Percentiles rank a stretch among this genome's conserved stretches.
phyloP scores from a whole-genome alignment of 768 basidiomycete species.

The Macrocybe gigantea region DNA sequence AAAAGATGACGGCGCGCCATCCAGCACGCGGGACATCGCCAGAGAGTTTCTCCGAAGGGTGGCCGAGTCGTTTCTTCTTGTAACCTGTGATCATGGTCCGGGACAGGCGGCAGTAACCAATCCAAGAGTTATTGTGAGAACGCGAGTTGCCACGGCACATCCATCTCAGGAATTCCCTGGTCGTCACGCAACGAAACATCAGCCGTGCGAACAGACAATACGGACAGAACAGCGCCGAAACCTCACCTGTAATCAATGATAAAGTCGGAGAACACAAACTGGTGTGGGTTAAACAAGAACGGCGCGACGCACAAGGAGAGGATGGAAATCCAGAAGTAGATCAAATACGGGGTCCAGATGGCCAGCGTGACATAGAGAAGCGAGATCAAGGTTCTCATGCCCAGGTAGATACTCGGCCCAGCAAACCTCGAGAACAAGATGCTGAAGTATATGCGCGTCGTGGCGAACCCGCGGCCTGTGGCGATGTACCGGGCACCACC shows the following conservation, averaged over 20 bases:
- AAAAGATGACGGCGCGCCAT: conserved; percentile 86
- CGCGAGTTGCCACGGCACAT: conserved; percentile 98
- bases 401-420: conserved; percentile 96
- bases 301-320: conserved; percentile 89
- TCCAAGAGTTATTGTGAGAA: conserved; percentile 98
- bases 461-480: conserved; percentile 98
- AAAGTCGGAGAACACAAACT: conserved; percentile 96
- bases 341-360: conserved; percentile 86
- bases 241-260: conserved; percentile 88
- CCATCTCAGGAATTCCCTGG: conserved; percentile 95
- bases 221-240: neutral
- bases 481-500: conserved; percentile 99
- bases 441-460: conserved; percentile 89
- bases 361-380: conserved; percentile 91
- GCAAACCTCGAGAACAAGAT: conserved; percentile 98
- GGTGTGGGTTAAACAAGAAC: conserved; percentile 99
- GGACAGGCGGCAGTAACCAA: conserved; percentile 97
- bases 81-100: conserved; percentile 99
- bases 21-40: conserved; percentile 91
- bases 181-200: conserved; percentile 10
- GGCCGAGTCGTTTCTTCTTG: conserved; percentile 96
- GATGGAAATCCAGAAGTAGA: conserved; percentile 98
- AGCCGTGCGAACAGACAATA: neutral
- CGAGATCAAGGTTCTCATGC: conserved; percentile 88
- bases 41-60: conserved; percentile 95